A percentile compares a stretch with the other conserved stretches of the same genome.
Evolutionary conservation across 2,329 filamentous ascomycete genomes (phyloP).

Genomic region (Epichloe bromicola): DNA sequence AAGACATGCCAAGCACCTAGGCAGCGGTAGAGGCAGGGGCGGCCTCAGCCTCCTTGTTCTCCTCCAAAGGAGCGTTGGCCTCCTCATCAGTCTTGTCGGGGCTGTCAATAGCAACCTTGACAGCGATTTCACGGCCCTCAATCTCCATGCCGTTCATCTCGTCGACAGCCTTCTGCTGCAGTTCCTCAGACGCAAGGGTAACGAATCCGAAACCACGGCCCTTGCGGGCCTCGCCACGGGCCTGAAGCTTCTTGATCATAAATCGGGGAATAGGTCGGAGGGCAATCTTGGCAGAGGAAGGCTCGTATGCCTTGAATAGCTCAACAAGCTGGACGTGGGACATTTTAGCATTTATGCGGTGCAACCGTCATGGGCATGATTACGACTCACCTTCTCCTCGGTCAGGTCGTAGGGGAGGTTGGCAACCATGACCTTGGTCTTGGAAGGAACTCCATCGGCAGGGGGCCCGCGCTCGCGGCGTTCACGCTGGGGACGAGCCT

Average conservation of each 20-base stretch:
- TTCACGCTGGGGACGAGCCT: conserved; percentile 44
- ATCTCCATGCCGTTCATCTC: conserved; percentile 99
- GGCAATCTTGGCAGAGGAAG: conserved; percentile 93
- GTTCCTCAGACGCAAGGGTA: conserved; percentile 84
- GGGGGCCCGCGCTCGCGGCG: conserved; percentile 75
- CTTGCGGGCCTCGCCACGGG: conserved; percentile 95
- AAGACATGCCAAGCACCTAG: conserved; percentile 13
- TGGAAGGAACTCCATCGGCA: conserved; percentile 93
- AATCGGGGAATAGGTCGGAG: conserved; percentile 96
- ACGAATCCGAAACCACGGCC: conserved; percentile 98
- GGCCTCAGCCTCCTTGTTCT: conserved; percentile 26
- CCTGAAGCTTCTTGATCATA: conserved; percentile 99
- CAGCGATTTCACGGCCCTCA: conserved; percentile 95
- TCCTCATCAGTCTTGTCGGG: conserved; percentile 93
- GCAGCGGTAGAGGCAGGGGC: conserved; percentile 17
- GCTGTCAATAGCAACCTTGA: conserved; percentile 99
- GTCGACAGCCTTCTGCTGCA: conserved; percentile 89
- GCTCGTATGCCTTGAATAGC: conserved; percentile 85
- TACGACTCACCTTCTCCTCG: conserved; percentile 74
- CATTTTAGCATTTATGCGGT: neutral
- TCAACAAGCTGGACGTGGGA: conserved; percentile 68
- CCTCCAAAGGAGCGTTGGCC: conserved; percentile 42
- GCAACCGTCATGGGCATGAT: neutral
- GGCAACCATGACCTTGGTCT: conserved; percentile 99
- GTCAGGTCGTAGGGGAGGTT: conserved; percentile 97